phyloP scores from a whole-genome alignment of 2,329 filamentous ascomycete genomes.

The Sodiomyces alkalinus region DNA sequence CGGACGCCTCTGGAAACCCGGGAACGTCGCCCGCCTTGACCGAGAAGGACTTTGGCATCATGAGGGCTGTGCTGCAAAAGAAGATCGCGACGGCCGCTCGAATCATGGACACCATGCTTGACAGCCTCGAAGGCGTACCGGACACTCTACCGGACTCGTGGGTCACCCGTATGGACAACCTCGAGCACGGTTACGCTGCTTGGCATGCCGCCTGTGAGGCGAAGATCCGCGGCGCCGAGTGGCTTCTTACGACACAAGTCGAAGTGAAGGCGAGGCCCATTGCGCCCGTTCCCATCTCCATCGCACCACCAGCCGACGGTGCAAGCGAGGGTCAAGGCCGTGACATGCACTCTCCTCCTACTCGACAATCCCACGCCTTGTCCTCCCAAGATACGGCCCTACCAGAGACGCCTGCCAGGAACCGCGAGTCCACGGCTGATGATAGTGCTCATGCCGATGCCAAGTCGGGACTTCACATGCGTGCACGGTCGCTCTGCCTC shows the following conservation, averaged over 20 bases:
- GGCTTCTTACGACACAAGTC: constrained; percentile 12
- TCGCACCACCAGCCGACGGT: constrained; percentile 2
- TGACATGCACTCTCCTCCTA: too few relatives aligned
- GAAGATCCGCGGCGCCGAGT: constrained; percentile 54
- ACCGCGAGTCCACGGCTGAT: too few relatives aligned
- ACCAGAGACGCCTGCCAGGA: constrained; percentile 1
- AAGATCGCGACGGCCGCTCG: constrained; percentile 57
- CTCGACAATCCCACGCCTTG: too few relatives aligned
- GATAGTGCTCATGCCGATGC: too few relatives aligned
- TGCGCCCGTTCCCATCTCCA: constrained; percentile 4
- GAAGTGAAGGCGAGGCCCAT: not conserved
- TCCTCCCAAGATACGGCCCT: too few relatives aligned
- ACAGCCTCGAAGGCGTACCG: constrained; percentile 66
- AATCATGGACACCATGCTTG: constrained; percentile 71
- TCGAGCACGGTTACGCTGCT: constrained; percentile 62
- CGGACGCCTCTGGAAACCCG: constrained; percentile 1
- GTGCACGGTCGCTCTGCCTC: too few relatives aligned
- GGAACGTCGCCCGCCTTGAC: constrained; percentile 14
- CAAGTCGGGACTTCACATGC: too few relatives aligned
- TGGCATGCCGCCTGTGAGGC: constrained; percentile 72
- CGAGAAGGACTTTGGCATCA: constrained; percentile 36
- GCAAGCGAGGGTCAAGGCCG: too few relatives aligned
- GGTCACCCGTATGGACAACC: constrained; percentile 71
- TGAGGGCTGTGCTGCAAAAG: constrained; percentile 47
- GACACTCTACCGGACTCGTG: constrained; percentile 77